Base-by-base conservation (phyloP, 2,329 filamentous ascomycete genomes). In the Fusarium robinianum region DNA sequence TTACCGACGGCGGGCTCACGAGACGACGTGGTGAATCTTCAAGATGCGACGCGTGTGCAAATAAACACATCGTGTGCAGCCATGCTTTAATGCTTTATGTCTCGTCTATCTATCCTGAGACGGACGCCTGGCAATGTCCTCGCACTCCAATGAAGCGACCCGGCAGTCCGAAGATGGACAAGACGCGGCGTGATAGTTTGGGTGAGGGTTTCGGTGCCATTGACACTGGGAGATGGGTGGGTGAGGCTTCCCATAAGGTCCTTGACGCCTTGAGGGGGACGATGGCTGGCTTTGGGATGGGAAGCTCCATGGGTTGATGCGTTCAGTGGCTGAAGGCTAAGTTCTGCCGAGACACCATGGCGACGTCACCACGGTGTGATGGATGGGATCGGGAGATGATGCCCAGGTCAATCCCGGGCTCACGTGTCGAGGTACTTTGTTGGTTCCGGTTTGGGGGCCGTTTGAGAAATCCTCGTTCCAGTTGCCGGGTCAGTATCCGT, bases 301-400 rank as follows among this genome's bases (percentile, higher is more conserved):
- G n/a, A n/a, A n/a, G n/a, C n/a, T n/a, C n/a, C n/a, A 29, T 34
- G 50, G 32, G 23, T 47, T 31, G 50, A 57, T 57, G 53, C 53
- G 54, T 44, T 57, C 54, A 57, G 54, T 55, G 54, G 53, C 54
- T 57, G 42, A 43, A 54, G 52, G 42, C 53, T 57, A 57, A 37
- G 38, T 31, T 34, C 35, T 45, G 41, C 27, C 46, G 40, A 57
- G 38, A 57, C 53, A 57, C 45, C 18, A 34, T 25, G 29, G 50
- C 53, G 49, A 56, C 49, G 49, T 55, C 53, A 51, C 52, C 33
- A 12, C 25, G 16, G n/a, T 27, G 3, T 14, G 25, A n/a, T 27
- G 25, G 16, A 12, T 27, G 25, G 25, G 16, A 27, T 27, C 16
- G n/a, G n/a, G n/a, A n/a, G n/a, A n/a, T n/a, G n/a, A n/a, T n/a